Base-by-base conservation (phyloP, 495 filamentous ascomycete species). In the Rhizodiscina lignyota region DNA sequence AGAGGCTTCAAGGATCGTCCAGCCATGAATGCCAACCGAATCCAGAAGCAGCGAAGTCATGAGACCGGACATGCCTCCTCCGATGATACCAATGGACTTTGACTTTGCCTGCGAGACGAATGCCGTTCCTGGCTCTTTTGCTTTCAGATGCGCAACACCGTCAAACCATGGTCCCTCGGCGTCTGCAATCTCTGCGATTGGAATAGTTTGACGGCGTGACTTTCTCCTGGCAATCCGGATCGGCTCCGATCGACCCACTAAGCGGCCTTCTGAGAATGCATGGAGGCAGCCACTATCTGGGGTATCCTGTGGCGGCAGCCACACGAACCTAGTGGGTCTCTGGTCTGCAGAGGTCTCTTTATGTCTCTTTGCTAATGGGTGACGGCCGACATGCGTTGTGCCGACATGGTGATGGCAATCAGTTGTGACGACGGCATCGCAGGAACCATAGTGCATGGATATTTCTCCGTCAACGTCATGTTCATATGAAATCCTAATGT, bases 81-180 rank as follows among this genome's bases (percentile, higher is more conserved):
- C 77, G 3, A 82, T 50, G 42, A 82, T 80, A 27, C 69, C 77
- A 43, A 63, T 58, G 39, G 60, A 53, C 47, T 71, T 70, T 32
- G 34, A 39, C 52, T 73, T 81, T 5, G 70, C 69, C 5, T 55
- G 44, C 4, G 56, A 39, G 3, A 70, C 68, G 32, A 74, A 66
- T 2, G 68, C 55, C 4, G 60, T 48, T n/a, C 52, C 51, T 15
- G 65, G 56, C 21, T 72, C 55, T 43, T 67, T 72, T 18, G 58
- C 53, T 37, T 71, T 56, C 41, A 81, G 60, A 37, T 72, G 64
- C 21, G 62, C 63, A 12, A 81, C 72, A 4, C 76, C 74, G 43
- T 79, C 71, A 28, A 79, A 79, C 74, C 76, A 79, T 0, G 76
- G 71, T 0, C 76, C 76, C 50, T 54, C 56, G n/a, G 54, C 48